Percentiles rank a stretch among this genome's conserved stretches.
Conservation (phyloP, 2,329 filamentous ascomycete species). For the Pseudogymnoascus sp. region DNA sequence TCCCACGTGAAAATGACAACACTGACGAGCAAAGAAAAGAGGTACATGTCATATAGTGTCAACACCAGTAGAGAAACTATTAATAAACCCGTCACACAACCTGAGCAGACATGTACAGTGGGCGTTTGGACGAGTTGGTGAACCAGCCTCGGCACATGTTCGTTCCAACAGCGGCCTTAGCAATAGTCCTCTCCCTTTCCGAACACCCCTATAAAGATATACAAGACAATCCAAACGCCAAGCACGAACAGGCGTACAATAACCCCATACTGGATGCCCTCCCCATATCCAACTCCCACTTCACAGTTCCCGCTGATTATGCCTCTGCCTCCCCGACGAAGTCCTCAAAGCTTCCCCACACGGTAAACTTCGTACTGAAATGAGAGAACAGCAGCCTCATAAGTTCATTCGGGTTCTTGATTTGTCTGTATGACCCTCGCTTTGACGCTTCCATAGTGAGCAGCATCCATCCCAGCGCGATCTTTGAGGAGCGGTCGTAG, state of each 20-base stretch:
- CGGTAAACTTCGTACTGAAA: slow-evolving; percentile 1
- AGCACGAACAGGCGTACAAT: neutral
- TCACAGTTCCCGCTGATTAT: neutral
- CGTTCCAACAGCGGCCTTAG: neutral
- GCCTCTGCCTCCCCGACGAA: neutral
- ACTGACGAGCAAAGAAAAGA: neutral
- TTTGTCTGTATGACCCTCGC: slow-evolving; percentile 1
- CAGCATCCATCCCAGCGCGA: neutral
- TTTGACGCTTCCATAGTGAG: slow-evolving; percentile 3
- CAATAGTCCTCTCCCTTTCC: neutral
- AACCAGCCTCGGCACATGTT: neutral
- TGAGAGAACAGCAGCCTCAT: slow-evolving; percentile 4
- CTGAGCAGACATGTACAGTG: neutral
- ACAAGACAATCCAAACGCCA: neutral
- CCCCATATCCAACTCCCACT: neutral
- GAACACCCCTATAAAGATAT: neutral
- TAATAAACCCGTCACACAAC: neutral
- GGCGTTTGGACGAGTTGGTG: neutral
- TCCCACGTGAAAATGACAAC: neutral
- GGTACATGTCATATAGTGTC: neutral
- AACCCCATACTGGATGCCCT: neutral
- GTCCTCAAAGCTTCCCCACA: slow-evolving; percentile 2
- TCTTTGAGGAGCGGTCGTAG: neutral
- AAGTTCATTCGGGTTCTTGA: slow-evolving; percentile 1
- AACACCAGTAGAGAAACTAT: neutral